Evolutionary conservation across 1,139 yeast genomes (phyloP), one percentile per base, ranked within the genome.

Genomic region (Protomyces inouyei): DNA sequence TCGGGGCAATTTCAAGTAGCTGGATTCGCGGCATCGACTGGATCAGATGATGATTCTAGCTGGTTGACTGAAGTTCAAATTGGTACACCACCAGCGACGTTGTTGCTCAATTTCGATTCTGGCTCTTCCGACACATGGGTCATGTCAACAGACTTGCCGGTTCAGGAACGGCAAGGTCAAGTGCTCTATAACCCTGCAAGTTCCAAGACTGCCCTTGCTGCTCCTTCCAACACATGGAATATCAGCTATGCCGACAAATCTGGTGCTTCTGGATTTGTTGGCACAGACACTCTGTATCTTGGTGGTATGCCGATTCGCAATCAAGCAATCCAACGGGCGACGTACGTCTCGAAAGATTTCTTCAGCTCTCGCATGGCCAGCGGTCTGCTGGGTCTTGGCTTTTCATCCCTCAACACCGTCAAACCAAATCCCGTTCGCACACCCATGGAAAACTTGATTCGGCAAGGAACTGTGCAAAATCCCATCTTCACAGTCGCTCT

Each of bases 61-160:
- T 61, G 61, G 61, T 38, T 56, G 55, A 52, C 65, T 9, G 60
- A 51, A 28, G 71, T 78, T 18, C 65, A 69, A 57, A 66, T 79
- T 16, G 82, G 82, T n/a, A 73, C 79, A 28, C 76, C 79, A 14
- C 68, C 69, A 18, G 79, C 77, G 68, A 66, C 71, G 23, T 69
- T 76, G 38, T 66, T 69, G 12, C 74, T 76, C 10, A 69, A 73
- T 64, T 68, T 79, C 48, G 82, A 79, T 68, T 79, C 82, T 9
- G 82, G 82, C 6, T 77, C 80, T 16, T 72, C 79, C 48, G 82
- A 79, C 68, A 70, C 79, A 64, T 80, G 83, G 83, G 74, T 80
- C 43, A 72, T 73, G 68, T 75, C 75, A 32, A 73, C 76, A 1
- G 69, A 70, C 18, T 72, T 57, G 52, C 59, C 77, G 14, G 63